Percentiles rank a stretch among this genome's conserved stretches.
These are phyloP conservation scores for Cladophialophora immunda DNA, from an alignment of 2,329 filamentous ascomycete genomes.

Conservation along the genomic window DNA sequence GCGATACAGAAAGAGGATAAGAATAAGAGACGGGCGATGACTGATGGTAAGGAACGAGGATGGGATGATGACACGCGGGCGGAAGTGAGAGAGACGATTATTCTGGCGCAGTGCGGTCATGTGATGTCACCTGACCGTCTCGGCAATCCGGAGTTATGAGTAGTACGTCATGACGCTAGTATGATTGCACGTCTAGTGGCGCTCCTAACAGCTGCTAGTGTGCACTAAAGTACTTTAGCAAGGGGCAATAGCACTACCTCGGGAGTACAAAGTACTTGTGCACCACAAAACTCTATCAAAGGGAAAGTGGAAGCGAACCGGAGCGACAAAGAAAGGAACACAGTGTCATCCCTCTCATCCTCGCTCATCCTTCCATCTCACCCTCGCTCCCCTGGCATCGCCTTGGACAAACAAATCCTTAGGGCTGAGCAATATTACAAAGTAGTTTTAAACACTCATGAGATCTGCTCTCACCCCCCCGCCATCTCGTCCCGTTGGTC, in stretches of 20 bases:
- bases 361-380: constrained; percentile 13
- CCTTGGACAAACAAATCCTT: neutral
- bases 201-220: neutral
- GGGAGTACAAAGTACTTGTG: too few relatives aligned
- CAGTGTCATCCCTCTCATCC: constrained; percentile 7
- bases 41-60: neutral
- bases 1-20: constrained; percentile 7
- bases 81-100: neutral
- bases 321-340: neutral
- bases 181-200: neutral
- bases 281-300: neutral
- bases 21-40: constrained; percentile 12
- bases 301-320: constrained; percentile 17
- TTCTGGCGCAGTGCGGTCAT: neutral
- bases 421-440: constrained; percentile 2
- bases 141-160: neutral
- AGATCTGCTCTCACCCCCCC: constrained; percentile 14
- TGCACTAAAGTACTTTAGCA: neutral
- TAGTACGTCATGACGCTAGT: neutral
- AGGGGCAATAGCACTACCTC: neutral
- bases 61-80: neutral
- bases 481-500: constrained; percentile 29
- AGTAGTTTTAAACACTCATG: neutral
- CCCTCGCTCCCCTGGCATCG: neutral
- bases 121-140: constrained; percentile 17